Evolutionary conservation across 2,329 filamentous ascomycete species (phyloP).

Genomic region (Alternaria postmessia): DNA sequence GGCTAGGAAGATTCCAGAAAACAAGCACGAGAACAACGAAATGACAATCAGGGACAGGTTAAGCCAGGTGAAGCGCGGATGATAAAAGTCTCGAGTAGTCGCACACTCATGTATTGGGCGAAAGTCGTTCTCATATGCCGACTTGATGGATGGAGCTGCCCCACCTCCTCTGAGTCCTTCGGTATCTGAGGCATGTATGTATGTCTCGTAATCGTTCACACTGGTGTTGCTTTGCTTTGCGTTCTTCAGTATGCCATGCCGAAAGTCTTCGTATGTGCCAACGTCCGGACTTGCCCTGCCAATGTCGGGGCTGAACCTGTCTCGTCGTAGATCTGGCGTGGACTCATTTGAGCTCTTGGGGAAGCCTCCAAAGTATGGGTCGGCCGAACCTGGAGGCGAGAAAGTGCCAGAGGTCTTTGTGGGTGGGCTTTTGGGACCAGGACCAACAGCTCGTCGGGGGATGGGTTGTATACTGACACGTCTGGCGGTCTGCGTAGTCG

Average conservation of each 20-base stretch:
- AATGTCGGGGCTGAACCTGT: conserved; percentile 25
- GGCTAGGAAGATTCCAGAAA: conserved; percentile 72
- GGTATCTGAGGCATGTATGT: conserved; percentile 35
- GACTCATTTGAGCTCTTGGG: conserved; percentile 35
- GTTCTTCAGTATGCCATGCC: conserved; percentile 33
- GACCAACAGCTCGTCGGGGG: conserved; percentile 27
- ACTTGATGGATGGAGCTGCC: conserved; percentile 42
- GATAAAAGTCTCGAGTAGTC: conserved; percentile 50
- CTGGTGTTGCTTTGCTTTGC: conserved; percentile 28
- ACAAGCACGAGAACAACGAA: conserved; percentile 69
- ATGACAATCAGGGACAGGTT: conserved; percentile 52
- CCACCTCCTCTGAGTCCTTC: conserved; percentile 27
- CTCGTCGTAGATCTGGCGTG: conserved; percentile 46
- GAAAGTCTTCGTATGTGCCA: conserved; percentile 41
- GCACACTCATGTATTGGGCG: conserved; percentile 48
- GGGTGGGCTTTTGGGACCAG: conserved; percentile 29
- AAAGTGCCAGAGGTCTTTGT: conserved; percentile 28
- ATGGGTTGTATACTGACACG: conserved; percentile 36
- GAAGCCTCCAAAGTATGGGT: conserved; percentile 40
- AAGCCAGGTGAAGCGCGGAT: conserved; percentile 58
- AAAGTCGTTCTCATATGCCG: conserved; percentile 49
- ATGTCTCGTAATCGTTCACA: conserved; percentile 42
- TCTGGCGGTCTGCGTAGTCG: conserved; percentile 21
- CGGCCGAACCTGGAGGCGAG: conserved; percentile 39
- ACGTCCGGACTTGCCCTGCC: conserved; percentile 36